These are phyloP conservation scores for Piper betle DNA, from an alignment of 164 flowering plant species.

Conservation along the genomic window DNA sequence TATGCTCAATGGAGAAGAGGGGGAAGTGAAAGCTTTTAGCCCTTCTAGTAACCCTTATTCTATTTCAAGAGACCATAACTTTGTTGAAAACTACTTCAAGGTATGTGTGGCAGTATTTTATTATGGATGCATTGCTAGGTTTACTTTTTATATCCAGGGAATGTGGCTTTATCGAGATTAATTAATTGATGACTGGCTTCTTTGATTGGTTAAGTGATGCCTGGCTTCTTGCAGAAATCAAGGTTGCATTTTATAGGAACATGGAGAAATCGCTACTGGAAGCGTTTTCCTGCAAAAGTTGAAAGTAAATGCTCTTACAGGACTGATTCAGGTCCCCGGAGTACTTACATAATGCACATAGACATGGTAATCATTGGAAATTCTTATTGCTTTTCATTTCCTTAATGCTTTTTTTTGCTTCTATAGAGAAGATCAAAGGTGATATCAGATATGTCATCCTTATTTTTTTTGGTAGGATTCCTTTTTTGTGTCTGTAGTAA, in stretches of 20 bases:
- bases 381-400: neutral
- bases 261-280: constrained; percentile 90
- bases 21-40: neutral
- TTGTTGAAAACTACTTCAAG: constrained; percentile 97
- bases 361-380: constrained; percentile 62
- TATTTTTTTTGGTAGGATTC: constrained; percentile 55
- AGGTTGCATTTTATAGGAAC: constrained; percentile 97
- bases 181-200: neutral
- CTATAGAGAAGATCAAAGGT: neutral
- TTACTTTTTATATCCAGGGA: too few relatives aligned
- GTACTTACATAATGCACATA: constrained; percentile 46
- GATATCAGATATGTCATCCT: neutral
- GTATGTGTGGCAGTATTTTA: constrained; percentile 19
- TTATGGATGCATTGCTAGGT: neutral
- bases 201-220: neutral
- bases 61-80: constrained; percentile 67
- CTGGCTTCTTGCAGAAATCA: constrained; percentile 43
- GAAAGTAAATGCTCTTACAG: constrained; percentile 18
- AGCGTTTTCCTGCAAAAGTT: constrained; percentile 39
- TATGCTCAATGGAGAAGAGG: neutral
- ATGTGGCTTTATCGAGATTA: neutral
- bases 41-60: constrained; percentile 35
- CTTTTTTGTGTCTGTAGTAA: constrained; percentile 82
- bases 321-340: constrained; percentile 10
- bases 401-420: neutral